phyloP scores from a whole-genome alignment of 164 flowering plant genomes.

The grape (Vitis vinifera) region DNA sequence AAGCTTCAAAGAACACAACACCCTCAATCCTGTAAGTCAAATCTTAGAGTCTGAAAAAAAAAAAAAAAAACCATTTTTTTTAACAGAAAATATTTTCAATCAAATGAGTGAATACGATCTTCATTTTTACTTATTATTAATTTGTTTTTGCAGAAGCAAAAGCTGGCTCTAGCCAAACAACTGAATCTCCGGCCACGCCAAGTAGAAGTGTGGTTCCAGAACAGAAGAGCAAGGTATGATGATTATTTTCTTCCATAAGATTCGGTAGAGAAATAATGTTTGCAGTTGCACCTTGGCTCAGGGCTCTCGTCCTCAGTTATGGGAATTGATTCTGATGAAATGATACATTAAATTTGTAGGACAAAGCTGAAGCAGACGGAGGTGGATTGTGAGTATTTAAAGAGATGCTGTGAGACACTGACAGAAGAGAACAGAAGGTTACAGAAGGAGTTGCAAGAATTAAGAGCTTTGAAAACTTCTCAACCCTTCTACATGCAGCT shows the following conservation, averaged over 20 bases:
- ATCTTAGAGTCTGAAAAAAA: background rate
- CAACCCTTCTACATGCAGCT: conserved; percentile 88
- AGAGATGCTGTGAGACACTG: conserved; percentile 80
- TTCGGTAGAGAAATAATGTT: background rate
- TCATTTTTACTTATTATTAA: background rate
- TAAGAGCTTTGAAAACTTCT: conserved; percentile 70
- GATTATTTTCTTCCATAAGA: background rate
- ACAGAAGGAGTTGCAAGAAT: conserved; percentile 81
- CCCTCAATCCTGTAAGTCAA: conserved; percentile 84
- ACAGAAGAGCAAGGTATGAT: conserved; percentile 79
- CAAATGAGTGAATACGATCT: background rate
- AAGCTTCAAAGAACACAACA: conserved; percentile 88
- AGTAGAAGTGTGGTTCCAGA: conserved; percentile 96
- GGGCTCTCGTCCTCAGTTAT: no score
- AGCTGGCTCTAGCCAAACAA: conserved; percentile 71
- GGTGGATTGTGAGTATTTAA: conserved; percentile 93
- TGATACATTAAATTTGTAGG: conserved; percentile 27
- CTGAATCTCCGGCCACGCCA: conserved; percentile 82
- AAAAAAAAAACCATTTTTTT: background rate
- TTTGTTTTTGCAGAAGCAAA: conserved; percentile 67
- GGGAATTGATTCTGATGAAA: background rate
- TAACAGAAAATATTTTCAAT: background rate
- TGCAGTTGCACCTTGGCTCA: no score
- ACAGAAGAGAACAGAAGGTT: conserved; percentile 88
- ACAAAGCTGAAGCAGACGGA: conserved; percentile 96